Conservation (phyloP, 768 basidiomycete genomes). For the Termitomyces sp. region DNA sequence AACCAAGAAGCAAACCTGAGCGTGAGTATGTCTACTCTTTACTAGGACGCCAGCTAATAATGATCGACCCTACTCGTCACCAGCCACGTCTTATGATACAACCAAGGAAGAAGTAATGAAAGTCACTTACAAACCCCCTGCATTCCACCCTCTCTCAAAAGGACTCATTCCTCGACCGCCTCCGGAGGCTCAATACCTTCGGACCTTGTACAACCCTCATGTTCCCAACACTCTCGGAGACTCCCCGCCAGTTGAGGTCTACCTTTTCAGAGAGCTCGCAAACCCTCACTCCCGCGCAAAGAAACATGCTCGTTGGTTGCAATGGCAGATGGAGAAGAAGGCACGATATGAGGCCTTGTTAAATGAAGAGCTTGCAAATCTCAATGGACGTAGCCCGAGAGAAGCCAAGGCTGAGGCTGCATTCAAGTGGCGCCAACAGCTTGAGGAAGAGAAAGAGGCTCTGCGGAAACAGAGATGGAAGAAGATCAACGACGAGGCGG, state of each 20-base stretch:
- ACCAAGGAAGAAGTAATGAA: constrained; percentile 52
- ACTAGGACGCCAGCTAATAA: neutral
- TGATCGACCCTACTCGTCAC: neutral
- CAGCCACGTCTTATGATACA: constrained; percentile 68
- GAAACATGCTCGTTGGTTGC: constrained; percentile 76
- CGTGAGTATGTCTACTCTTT: constrained; percentile 28
- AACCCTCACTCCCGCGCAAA: constrained; percentile 83
- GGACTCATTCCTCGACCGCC: constrained; percentile 37
- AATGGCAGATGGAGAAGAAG: constrained; percentile 42
- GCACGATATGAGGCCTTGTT: constrained; percentile 51
- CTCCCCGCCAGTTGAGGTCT: constrained; percentile 60
- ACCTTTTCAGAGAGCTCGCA: constrained; percentile 65
- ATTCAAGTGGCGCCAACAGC: constrained; percentile 64
- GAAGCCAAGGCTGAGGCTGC: constrained; percentile 72
- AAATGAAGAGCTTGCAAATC: constrained; percentile 46
- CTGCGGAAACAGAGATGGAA: constrained; percentile 60
- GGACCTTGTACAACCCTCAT: constrained; percentile 25
- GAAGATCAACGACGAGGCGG: constrained; percentile 42
- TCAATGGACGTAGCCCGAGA: constrained; percentile 55
- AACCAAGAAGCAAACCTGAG: constrained; percentile 36
- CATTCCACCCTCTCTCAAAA: constrained; percentile 35
- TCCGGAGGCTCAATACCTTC: constrained; percentile 55
- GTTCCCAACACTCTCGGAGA: constrained; percentile 40
- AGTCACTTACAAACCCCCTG: constrained; percentile 69
- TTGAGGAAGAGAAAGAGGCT: constrained; percentile 55